Base-by-base conservation (phyloP, 345 rosid species). In the Triadica sebifera region DNA sequence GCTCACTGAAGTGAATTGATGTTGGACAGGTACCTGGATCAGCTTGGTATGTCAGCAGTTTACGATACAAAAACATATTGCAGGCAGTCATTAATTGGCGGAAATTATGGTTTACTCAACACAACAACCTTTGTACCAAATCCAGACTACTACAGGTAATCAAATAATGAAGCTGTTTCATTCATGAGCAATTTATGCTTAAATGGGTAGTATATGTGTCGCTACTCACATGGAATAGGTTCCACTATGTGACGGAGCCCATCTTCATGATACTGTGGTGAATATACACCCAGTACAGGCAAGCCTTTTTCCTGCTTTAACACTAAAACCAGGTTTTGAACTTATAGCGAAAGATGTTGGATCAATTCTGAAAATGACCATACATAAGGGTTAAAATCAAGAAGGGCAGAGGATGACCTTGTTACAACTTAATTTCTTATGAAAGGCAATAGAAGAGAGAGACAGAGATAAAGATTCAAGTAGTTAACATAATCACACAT, bases 11-110 rank as follows among this genome's bases (percentile, higher is more conserved):
- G 67, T 24, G 8, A 46, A 43, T 12, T 47, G 60, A n/a, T 49
- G 37, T 46, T 74, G 22, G 72, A 78, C 85, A 91, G 99, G 99
- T 95, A 95, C 65, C 72, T 95, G 81, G 99, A 95, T 84, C 93
- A 93, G 86, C 93, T 95, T 39, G 98, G 88, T 19, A 89, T 90
- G 94, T 81, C 97, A 58, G 74, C 98, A 0, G 61, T 78, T 61
- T 85, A 82, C 56, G 91, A 87, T 77, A 90, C 97, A 37, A 91
- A 88, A 85, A 90, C 97, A 19, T 95, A 91, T 63, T 95, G 99
- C 84, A 89, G 97, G 80, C 99, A 95, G 83, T 73, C 99, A 68
- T 89, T 80, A 60, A 84, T 95, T 47, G 98, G 99, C 3, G 98
- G 98, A 66, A 91, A 91, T 72, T 95, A 95, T 59, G 97, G 99